Evolutionary conservation across 2,329 filamentous ascomycete genomes (phyloP).

Genomic region (Sarocladium kiliense): DNA sequence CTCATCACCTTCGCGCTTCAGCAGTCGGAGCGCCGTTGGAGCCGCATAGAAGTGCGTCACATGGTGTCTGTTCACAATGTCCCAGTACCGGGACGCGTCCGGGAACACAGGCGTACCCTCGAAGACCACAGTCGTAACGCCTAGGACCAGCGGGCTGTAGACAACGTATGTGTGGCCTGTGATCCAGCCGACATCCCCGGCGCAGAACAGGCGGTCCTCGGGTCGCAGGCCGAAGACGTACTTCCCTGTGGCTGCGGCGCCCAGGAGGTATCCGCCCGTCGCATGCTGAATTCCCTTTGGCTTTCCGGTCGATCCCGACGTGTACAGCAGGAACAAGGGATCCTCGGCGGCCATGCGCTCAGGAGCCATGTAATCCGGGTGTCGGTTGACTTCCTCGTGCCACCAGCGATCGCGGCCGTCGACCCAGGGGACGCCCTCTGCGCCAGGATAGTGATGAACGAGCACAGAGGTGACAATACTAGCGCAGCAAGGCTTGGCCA

Average conservation of each 20-base stretch:
- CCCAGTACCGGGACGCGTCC: slow-evolving; percentile 98
- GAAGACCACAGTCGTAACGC: slow-evolving; percentile 92
- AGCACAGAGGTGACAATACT: slow-evolving; percentile 79
- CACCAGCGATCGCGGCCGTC: slow-evolving; percentile 90
- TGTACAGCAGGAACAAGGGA: slow-evolving; percentile 95
- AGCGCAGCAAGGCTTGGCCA: slow-evolving; percentile 92
- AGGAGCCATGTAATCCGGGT: slow-evolving; percentile 85
- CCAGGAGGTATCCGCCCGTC: slow-evolving; percentile 90
- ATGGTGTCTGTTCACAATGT: slow-evolving; percentile 90
- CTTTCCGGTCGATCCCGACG: slow-evolving; percentile 95
- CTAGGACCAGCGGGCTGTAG: slow-evolving; percentile 88
- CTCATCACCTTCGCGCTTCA: slow-evolving; percentile 93
- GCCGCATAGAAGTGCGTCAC: slow-evolving; percentile 99
- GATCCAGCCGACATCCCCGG: slow-evolving; percentile 98
- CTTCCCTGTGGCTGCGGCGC: slow-evolving; percentile 89
- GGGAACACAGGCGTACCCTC: slow-evolving; percentile 97
- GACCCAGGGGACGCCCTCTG: slow-evolving; percentile 89
- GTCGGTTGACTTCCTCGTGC: slow-evolving; percentile 98
- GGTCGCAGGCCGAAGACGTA: slow-evolving; percentile 99
- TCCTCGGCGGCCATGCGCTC: slow-evolving; percentile 91
- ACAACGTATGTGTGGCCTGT: slow-evolving; percentile 98
- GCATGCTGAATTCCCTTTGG: slow-evolving; percentile 99
- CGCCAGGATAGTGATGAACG: slow-evolving; percentile 92
- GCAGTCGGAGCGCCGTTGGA: slow-evolving; percentile 82
- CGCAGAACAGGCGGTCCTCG: slow-evolving; percentile 91